Evolutionary conservation across 192 early-diverging fungal species (phyloP), one percentile per base, ranked within the genome.

Genomic region (Martensiomyces pterosporus): DNA sequence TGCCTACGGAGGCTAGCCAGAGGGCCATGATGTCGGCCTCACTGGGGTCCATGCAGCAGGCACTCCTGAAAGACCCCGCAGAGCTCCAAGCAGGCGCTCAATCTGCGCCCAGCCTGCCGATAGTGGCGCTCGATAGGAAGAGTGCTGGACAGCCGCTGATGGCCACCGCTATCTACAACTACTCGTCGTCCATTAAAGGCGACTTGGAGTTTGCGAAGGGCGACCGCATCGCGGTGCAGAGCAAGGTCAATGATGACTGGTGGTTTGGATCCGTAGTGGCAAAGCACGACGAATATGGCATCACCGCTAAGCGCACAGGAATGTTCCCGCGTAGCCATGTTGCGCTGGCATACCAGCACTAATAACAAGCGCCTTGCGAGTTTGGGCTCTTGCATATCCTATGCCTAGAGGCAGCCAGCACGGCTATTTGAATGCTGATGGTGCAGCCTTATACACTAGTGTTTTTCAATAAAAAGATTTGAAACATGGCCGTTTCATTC

Each of bases 261-360:
- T 74, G 70, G 70, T 65, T 66, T 27, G 70, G 70, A 24, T 65
- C 62, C 23, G 64, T 74, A 17, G 52, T 74, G 24, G 58, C 70
- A 23, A 61, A 43, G 10, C 46, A 57, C 14, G 69, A 60, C 9
- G 29, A 32, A 5, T 32, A 5, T 5, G 52, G 68, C 36, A 57
- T 57, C n/a, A 64, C 68, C 2, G 65, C 68, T 9, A 62, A 62
- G 25, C 62, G 62, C 42, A 60, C 69, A 2, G 69, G 69, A 17
- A 73, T 73, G 69, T 73, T 73, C 69, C 69, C 69, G 44, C 63
- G 69, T 43, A 73, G 62, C 58, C 69, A 73, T 26, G 69, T 73
- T 12, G 26, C 67, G 17, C 44, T 71, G n/a, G n/a, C n/a, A n/a
- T n/a, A n/a, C n/a, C n/a, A n/a, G n/a, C n/a, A n/a, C n/a, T n/a